These are phyloP conservation scores for Leucosporidium creatinivorum DNA, from an alignment of 768 basidiomycete genomes.

Conservation along the genomic window DNA sequence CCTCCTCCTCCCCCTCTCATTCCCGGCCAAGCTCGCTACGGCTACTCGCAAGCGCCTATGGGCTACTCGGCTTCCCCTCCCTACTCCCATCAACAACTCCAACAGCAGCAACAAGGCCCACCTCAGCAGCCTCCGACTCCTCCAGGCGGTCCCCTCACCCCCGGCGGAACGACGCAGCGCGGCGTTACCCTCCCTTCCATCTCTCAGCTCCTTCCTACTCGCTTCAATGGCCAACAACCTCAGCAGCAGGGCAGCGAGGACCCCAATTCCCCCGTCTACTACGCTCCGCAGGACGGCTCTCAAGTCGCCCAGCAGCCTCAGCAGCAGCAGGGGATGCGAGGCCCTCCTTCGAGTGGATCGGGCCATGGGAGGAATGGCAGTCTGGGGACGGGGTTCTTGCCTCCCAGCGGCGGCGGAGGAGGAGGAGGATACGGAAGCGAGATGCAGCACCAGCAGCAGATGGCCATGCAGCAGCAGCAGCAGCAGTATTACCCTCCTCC, in stretches of 20 bases:
- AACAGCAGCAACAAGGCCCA: no score
- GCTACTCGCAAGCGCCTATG: no score
- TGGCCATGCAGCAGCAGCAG: conserved; percentile 5
- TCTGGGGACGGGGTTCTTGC: no score
- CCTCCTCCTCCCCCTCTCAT: neutral
- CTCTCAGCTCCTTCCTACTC: conserved; percentile 19
- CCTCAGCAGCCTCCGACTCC: no score
- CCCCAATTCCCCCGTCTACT: neutral
- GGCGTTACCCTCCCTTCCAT: conserved; percentile 30
- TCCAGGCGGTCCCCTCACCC: conserved; percentile 5
- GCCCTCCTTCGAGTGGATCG: no score
- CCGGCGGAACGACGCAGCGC: neutral
- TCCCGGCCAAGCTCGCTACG: neutral
- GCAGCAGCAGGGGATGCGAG: neutral
- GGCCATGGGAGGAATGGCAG: no score
- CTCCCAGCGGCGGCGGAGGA: neutral
- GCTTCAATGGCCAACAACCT: neutral
- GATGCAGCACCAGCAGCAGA: conserved; percentile 14
- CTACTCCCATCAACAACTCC: neutral
- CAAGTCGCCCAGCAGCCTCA: neutral
- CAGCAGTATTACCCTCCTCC: neutral
- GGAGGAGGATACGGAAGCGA: neutral
- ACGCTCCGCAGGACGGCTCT: neutral
- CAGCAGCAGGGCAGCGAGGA: no score
- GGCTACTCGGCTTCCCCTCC: neutral